These are phyloP conservation scores for Lasiodiplodia hormozganensis DNA, from an alignment of 2,329 filamentous ascomycete genomes.

Conservation along the genomic window DNA sequence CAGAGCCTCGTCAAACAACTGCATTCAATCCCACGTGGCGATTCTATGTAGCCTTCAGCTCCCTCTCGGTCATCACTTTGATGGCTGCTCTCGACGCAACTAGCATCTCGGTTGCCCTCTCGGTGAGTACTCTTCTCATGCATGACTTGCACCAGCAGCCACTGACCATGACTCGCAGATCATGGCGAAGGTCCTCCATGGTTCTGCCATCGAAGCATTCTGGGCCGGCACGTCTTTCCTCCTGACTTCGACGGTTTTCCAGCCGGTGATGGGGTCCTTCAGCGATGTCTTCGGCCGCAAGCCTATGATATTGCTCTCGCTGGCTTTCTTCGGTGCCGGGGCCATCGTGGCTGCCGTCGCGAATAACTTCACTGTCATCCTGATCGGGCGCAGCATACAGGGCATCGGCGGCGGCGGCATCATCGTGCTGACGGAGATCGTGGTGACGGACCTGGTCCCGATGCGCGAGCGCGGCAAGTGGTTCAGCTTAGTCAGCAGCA, in stretches of 20 bases:
- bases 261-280: conserved; percentile 49
- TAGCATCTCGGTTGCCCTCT: conserved; percentile 67
- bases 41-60: conserved; percentile 51
- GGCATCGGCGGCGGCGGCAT: conserved; percentile 52
- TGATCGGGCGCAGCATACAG: conserved; percentile 48
- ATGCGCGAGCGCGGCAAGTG: conserved; percentile 52
- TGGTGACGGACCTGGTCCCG: conserved; percentile 56
- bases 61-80: conserved; percentile 62
- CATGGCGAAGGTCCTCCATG: conserved; percentile 45
- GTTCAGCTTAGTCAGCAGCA: conserved; percentile 49
- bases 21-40: conserved; percentile 28
- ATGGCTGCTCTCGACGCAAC: conserved; percentile 72
- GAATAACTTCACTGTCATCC: conserved; percentile 47
- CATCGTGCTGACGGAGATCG: conserved; percentile 51
- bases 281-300: conserved; percentile 51
- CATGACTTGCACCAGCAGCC: conserved; percentile 15
- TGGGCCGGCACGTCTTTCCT: conserved; percentile 52
- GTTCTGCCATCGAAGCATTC: conserved; percentile 50
- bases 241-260: conserved; percentile 49
- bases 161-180: conserved; percentile 36
- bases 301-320: conserved; percentile 44
- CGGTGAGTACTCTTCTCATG: conserved; percentile 36
- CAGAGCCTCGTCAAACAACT: not conserved
- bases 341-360: conserved; percentile 47
- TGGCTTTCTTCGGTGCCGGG: conserved; percentile 47